These are phyloP conservation scores for Chamaenerion angustifolium DNA, from an alignment of 345 rosid genomes.

Conservation along the genomic window DNA sequence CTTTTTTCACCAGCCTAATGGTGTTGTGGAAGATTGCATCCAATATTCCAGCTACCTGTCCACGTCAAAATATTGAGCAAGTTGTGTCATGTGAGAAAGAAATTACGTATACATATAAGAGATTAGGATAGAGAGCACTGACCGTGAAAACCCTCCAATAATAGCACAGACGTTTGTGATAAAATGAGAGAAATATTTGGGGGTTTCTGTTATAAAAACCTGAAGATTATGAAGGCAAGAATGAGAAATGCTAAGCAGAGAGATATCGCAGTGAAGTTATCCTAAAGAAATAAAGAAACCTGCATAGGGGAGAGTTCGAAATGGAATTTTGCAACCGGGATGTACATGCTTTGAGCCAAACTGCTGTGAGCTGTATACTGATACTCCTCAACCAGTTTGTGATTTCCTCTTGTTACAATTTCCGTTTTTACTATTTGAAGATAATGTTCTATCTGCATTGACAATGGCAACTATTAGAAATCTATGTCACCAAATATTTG, in stretches of 20 bases:
- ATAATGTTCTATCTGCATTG: conserved; percentile 92
- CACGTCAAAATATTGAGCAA: background rate
- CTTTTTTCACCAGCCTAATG: no score
- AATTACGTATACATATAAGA: background rate
- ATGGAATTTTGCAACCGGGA: conserved; percentile 84
- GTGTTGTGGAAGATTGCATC: no score
- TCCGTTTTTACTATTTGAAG: conserved; percentile 92
- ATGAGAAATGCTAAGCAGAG: background rate
- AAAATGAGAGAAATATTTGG: conserved; percentile 80
- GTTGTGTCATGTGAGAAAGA: background rate
- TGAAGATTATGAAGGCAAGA: conserved; percentile 8
- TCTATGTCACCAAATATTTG: background rate
- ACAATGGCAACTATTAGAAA: conserved; percentile 5
- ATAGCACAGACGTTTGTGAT: conserved; percentile 93
- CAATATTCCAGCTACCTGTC: conserved; percentile 32
- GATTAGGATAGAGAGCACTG: conserved; percentile 13
- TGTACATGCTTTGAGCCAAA: conserved; percentile 45
- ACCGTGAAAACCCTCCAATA: conserved; percentile 99
- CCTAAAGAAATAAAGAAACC: conserved; percentile 18
- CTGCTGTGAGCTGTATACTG: no score
- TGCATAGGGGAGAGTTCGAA: conserved; percentile 99
- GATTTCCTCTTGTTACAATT: conserved; percentile 38
- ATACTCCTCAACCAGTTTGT: conserved; percentile 53
- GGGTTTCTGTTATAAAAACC: conserved; percentile 75
- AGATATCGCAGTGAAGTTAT: no score